Evolutionary conservation across 1,284 basidiomycete genomes (phyloP).

Genomic region (Moniliella sp.): DNA sequence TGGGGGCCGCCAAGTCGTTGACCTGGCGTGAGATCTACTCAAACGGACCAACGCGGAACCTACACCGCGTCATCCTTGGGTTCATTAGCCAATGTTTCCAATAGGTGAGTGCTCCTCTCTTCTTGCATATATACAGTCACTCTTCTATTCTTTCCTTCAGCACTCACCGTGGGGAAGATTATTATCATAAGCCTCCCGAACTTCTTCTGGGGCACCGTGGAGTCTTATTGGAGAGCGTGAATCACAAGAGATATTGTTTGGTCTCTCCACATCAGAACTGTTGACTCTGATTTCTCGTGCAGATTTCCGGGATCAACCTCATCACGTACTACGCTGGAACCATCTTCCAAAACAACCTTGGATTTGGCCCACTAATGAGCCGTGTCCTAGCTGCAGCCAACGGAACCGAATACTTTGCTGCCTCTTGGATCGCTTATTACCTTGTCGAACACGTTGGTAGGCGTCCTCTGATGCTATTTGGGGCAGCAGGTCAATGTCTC

Average conservation of each 20-base stretch:
- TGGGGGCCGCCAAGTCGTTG: too few species aligned
- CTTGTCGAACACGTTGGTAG: conserved; percentile 43
- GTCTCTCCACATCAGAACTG: too few species aligned
- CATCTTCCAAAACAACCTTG: conserved; percentile 27
- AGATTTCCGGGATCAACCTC: conserved; percentile 47
- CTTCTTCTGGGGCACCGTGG: too few species aligned
- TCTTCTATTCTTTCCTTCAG: too few species aligned
- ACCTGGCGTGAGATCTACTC: conserved; percentile 48
- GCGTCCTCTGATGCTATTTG: conserved; percentile 48
- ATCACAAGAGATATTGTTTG: too few species aligned
- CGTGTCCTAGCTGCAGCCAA: conserved; percentile 50
- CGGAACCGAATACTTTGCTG: conserved; percentile 49
- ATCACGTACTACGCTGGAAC: conserved; percentile 43
- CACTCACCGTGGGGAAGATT: too few species aligned
- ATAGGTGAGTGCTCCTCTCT: too few species aligned
- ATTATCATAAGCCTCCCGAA: too few species aligned
- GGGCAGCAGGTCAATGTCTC: conserved; percentile 33
- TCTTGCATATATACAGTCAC: too few species aligned
- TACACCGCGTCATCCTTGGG: conserved; percentile 42
- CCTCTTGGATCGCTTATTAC: conserved; percentile 42
- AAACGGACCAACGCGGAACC: conserved; percentile 42
- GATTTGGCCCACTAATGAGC: conserved; percentile 43
- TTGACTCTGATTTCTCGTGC: too few species aligned
- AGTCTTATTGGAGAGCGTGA: too few species aligned
- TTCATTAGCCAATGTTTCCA: conserved; percentile 49